Percentiles rank a stretch among this genome's conserved stretches.
These are phyloP conservation scores for Alternaria sp. DNA, from an alignment of 2,329 filamentous ascomycete genomes.

Conservation along the genomic window DNA sequence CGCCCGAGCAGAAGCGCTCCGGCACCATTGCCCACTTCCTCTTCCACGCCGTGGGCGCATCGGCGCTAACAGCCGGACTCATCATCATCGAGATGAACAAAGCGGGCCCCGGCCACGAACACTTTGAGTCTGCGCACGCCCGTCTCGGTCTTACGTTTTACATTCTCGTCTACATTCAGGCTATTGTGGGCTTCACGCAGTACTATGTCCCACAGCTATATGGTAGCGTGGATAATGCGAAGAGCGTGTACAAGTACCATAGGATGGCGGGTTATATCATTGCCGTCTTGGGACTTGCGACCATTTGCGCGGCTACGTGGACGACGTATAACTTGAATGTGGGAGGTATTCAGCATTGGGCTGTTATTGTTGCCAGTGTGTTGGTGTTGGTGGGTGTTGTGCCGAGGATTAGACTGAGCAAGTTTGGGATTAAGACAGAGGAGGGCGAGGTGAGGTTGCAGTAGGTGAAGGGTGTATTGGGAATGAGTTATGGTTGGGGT, in stretches of 20 bases:
- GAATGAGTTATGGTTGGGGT: neutral
- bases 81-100: conserved; percentile 87
- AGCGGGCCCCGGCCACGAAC: conserved; percentile 68
- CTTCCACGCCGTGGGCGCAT: conserved; percentile 73
- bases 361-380: conserved; percentile 70
- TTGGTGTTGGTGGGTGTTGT: conserved; percentile 76
- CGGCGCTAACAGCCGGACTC: conserved; percentile 70
- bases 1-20: conserved; percentile 73
- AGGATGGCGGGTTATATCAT: conserved; percentile 78
- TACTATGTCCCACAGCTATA: conserved; percentile 79
- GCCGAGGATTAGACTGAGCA: conserved; percentile 81
- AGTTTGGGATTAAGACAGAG: conserved; percentile 69
- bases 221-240: conserved; percentile 80
- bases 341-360: conserved; percentile 79
- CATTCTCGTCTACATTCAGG: conserved; percentile 75
- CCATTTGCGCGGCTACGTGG: conserved; percentile 76
- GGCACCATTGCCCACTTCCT: conserved; percentile 72
- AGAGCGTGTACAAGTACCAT: conserved; percentile 90
- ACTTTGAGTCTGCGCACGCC: conserved; percentile 84
- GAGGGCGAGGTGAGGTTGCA: conserved; percentile 15
- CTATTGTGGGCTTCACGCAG: conserved; percentile 81
- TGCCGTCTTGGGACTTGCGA: conserved; percentile 74
- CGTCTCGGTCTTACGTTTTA: conserved; percentile 83
- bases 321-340: conserved; percentile 77
- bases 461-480: neutral